Conservation (phyloP, 257 asterid genomes). For the Solanum okadae region DNA sequence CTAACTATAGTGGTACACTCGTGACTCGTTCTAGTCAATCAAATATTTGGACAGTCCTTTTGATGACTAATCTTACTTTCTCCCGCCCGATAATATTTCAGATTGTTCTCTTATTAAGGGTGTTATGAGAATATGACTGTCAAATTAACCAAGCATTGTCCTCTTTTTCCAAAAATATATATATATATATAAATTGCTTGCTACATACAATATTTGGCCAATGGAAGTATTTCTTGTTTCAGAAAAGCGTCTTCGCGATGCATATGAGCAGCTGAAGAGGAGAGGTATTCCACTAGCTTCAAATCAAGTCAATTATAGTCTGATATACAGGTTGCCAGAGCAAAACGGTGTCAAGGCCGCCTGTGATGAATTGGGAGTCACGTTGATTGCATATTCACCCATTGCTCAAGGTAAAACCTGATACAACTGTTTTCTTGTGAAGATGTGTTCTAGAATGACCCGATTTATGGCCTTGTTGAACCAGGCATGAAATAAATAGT, state of each 20-base stretch:
- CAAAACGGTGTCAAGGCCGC: constrained; percentile 86
- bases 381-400: constrained; percentile 84
- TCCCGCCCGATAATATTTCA: neutral
- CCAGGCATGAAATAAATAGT: neutral
- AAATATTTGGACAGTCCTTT: neutral
- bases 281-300: constrained; percentile 90
- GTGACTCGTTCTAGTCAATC: neutral
- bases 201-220: neutral
- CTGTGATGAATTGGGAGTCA: constrained; percentile 83
- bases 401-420: constrained; percentile 73
- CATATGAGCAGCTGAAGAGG: constrained; percentile 62
- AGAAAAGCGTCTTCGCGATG: constrained; percentile 82
- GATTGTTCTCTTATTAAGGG: neutral
- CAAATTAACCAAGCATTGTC: neutral
- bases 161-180: neutral
- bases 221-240: constrained; percentile 11
- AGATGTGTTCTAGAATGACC: neutral
- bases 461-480: neutral
- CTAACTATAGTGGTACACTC: constrained; percentile 66
- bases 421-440: neutral
- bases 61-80: neutral
- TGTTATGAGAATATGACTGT: neutral
- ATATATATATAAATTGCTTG: neutral
- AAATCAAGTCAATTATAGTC: constrained; percentile 93
- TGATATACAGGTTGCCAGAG: constrained; percentile 77